Evolutionary conservation across 345 rosid genomes (phyloP).

Genomic region (Eucalyptus caleyi): DNA sequence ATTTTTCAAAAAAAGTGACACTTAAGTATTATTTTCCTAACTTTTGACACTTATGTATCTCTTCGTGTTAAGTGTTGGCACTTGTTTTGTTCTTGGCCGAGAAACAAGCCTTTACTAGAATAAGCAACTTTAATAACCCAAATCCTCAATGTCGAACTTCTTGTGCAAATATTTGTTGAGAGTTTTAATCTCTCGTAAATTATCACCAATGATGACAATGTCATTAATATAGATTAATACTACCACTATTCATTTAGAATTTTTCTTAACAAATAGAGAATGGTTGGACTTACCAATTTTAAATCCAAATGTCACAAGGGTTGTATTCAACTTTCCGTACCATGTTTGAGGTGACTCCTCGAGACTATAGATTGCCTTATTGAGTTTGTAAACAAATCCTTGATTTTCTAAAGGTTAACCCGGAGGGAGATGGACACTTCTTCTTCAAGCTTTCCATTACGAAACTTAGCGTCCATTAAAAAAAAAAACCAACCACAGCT

Average conservation of each 20-base stretch:
- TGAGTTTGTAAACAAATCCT: not conserved
- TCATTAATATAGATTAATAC: not conserved
- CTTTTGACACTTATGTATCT: fast-evolving
- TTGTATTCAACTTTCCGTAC: not conserved
- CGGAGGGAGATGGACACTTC: not conserved
- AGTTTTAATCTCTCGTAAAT: no score
- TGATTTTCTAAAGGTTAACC: not conserved
- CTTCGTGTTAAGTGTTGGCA: fast-evolving
- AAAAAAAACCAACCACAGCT: not conserved
- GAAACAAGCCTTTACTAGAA: not conserved
- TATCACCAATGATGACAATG: no score
- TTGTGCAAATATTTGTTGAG: not conserved
- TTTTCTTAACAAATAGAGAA: not conserved
- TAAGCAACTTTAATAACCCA: not conserved
- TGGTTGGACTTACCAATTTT: not conserved
- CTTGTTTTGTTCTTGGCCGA: fast-evolving
- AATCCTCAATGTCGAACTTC: not conserved
- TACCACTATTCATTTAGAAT: no score
- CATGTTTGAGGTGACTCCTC: not conserved
- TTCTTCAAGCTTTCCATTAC: not conserved
- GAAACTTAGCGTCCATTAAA: not conserved
- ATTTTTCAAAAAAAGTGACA: fast-evolving
- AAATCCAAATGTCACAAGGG: not conserved
- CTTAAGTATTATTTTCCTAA: no score
- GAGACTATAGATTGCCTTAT: not conserved